Percentiles rank a stretch among this genome's conserved stretches.
Conservation (phyloP, 768 basidiomycete genomes). For the Xerocomellus intermedius region DNA sequence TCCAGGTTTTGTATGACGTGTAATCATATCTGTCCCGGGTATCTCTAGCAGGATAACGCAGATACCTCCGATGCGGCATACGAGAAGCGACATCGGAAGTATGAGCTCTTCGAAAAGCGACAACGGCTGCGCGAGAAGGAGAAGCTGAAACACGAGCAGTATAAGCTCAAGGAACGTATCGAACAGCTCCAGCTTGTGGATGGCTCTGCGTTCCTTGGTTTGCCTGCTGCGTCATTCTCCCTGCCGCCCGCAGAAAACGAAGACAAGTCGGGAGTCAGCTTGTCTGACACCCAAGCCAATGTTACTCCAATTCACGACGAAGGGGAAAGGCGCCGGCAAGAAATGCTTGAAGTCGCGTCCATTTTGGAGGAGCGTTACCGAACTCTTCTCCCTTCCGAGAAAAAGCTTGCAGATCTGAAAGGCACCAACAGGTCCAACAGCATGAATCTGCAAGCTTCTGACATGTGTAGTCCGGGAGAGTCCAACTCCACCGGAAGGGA, state of each 20-base stretch:
- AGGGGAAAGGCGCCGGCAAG: constrained; percentile 70
- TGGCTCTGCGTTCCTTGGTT: constrained; percentile 59
- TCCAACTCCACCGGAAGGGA: constrained; percentile 7
- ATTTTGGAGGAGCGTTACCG: constrained; percentile 71
- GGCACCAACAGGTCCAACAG: constrained; percentile 20
- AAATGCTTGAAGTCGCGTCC: constrained; percentile 71
- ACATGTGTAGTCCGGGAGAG: constrained; percentile 18
- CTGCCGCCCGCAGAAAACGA: constrained; percentile 23
- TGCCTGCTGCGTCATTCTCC: constrained; percentile 61
- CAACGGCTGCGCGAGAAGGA: constrained; percentile 87
- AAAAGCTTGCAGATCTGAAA: constrained; percentile 38
- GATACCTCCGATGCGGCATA: constrained; percentile 83
- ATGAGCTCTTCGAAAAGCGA: constrained; percentile 83
- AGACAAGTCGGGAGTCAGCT: constrained; percentile 26
- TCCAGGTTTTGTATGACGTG: not conserved
- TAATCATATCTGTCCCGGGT: constrained; percentile 6
- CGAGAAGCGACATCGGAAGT: constrained; percentile 80
- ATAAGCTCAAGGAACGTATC: constrained; percentile 86
- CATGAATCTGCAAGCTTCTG: constrained; percentile 14
- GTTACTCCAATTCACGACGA: constrained; percentile 45
- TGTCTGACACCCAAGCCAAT: constrained; percentile 38
- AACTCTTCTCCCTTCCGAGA: constrained; percentile 68
- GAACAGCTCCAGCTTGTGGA: constrained; percentile 81
- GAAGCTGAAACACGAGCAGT: constrained; percentile 88
- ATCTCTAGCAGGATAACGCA: constrained; percentile 41